These are phyloP conservation scores for Trichoderma sp. DNA, from an alignment of 2,329 filamentous ascomycete species.

Conservation along the genomic window DNA sequence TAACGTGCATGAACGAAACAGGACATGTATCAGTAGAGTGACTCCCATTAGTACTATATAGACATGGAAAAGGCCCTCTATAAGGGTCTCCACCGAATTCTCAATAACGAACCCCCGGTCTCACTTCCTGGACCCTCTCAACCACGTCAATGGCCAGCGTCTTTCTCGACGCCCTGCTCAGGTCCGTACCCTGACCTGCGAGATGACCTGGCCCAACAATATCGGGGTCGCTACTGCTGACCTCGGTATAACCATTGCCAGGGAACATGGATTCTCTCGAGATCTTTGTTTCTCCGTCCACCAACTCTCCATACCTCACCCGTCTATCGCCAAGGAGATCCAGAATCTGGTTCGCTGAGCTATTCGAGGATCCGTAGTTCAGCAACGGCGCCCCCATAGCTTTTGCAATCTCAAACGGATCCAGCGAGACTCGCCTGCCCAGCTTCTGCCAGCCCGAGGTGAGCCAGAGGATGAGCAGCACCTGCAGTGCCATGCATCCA, in stretches of 20 bases:
- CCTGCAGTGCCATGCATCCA: conserved; percentile 8
- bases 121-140: not conserved
- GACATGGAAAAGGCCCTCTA: too few species aligned
- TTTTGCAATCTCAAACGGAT: conserved; percentile 26
- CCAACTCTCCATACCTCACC: conserved; percentile 10
- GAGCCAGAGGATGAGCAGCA: not conserved
- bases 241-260: not conserved
- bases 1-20: too few species aligned
- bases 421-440: conserved; percentile 12
- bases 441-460: conserved; percentile 13
- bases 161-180: not conserved
- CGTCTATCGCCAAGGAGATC: conserved; percentile 3
- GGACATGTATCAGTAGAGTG: too few species aligned
- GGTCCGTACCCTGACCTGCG: not conserved
- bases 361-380: conserved; percentile 17
- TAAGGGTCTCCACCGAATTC: not conserved
- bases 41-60: not conserved
- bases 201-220: not conserved
- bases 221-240: not conserved
- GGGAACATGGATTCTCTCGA: not conserved
- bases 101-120: conserved; percentile 12
- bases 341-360: conserved; percentile 2
- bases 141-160: conserved; percentile 6
- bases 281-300: not conserved
- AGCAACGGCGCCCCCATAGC: conserved; percentile 20